phyloP scores from a whole-genome alignment of 1,139 yeast species.

The Trichomonascaceae sp. region DNA sequence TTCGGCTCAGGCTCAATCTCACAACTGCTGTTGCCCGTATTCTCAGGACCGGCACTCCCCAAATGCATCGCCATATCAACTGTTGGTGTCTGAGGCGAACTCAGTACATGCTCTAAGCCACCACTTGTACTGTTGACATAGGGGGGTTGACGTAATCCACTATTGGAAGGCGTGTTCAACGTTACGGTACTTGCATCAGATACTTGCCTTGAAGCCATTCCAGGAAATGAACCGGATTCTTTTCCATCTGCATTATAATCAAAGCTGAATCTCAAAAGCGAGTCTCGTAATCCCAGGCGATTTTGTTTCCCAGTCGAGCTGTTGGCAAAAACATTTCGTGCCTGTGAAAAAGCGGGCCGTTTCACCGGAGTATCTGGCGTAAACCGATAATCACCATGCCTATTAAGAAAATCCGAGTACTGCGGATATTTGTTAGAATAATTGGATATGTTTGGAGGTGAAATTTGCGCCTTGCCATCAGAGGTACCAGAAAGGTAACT shows the following conservation, averaged over 20 bases:
- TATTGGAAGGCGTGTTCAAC: conserved; percentile 7
- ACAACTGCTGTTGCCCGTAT: not conserved
- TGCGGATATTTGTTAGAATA: not conserved
- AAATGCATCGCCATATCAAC: conserved; percentile 4
- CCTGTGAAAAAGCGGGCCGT: conserved; percentile 36
- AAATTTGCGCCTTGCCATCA: conserved; percentile 8
- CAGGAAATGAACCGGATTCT: conserved; percentile 3
- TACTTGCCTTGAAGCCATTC: conserved; percentile 14
- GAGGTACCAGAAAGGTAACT: conserved; percentile 5
- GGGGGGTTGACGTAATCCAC: conserved; percentile 1
- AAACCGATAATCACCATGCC: conserved; percentile 7
- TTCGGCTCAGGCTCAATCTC: conserved; percentile 14
- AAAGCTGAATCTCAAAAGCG: conserved; percentile 21
- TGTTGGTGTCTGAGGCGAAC: conserved; percentile 6
- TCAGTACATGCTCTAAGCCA: not conserved
- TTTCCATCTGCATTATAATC: conserved; percentile 13
- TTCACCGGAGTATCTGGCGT: conserved; percentile 84
- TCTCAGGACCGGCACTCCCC: not conserved
- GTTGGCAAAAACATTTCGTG: conserved; percentile 18
- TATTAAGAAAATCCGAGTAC: conserved; percentile 6
- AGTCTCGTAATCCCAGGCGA: conserved; percentile 23
- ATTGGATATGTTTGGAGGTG: not conserved
- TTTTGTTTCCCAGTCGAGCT: conserved; percentile 9
- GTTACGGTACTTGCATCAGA: conserved; percentile 23
- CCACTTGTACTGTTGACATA: not conserved